Percentiles rank a stretch among this genome's conserved stretches.
Conservation (phyloP, 345 rosid species). For the Noccaea caerulescens region DNA sequence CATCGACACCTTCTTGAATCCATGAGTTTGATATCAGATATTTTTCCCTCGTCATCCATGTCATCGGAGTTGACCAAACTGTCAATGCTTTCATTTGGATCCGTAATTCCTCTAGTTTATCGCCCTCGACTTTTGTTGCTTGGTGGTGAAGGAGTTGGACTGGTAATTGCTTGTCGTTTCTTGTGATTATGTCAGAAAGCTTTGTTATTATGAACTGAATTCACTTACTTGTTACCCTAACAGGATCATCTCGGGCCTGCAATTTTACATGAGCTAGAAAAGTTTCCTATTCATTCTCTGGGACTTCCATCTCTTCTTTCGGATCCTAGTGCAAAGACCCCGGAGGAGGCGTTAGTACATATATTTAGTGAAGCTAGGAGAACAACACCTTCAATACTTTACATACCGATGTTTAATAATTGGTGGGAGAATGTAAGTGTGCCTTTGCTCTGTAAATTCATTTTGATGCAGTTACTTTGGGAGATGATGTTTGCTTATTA, state of each 20-base stretch:
- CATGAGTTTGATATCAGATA: slow-evolving; percentile 71
- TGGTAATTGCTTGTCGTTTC: slow-evolving; percentile 64
- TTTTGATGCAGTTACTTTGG: slow-evolving; percentile 20
- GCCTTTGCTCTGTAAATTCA: slow-evolving; percentile 23
- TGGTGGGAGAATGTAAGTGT: slow-evolving; percentile 98
- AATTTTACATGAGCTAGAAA: slow-evolving; percentile 92
- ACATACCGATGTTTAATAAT: slow-evolving; percentile 85
- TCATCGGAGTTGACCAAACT: slow-evolving; percentile 81
- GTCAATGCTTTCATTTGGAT: slow-evolving; percentile 93
- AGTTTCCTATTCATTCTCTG: slow-evolving; percentile 92
- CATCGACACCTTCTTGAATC: slow-evolving; percentile 78
- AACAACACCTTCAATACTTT: slow-evolving; percentile 91
- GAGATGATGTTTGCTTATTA: slow-evolving; percentile 20
- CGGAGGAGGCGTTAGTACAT: slow-evolving; percentile 98
- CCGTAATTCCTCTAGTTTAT: slow-evolving; percentile 90
- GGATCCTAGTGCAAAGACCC: slow-evolving; percentile 98
- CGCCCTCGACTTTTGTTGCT: slow-evolving; percentile 90
- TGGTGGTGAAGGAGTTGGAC: slow-evolving; percentile 89
- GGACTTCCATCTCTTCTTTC: slow-evolving; percentile 98
- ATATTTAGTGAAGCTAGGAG: slow-evolving; percentile 98
- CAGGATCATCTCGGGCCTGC: slow-evolving; percentile 99
- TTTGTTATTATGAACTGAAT: slow-evolving; percentile 48
- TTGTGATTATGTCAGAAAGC: slow-evolving; percentile 33
- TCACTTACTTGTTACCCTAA: slow-evolving; percentile 75
- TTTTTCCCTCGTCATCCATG: slow-evolving; percentile 71